phyloP scores from a whole-genome alignment of 441 rosid genomes.

The Geranium incanum region DNA sequence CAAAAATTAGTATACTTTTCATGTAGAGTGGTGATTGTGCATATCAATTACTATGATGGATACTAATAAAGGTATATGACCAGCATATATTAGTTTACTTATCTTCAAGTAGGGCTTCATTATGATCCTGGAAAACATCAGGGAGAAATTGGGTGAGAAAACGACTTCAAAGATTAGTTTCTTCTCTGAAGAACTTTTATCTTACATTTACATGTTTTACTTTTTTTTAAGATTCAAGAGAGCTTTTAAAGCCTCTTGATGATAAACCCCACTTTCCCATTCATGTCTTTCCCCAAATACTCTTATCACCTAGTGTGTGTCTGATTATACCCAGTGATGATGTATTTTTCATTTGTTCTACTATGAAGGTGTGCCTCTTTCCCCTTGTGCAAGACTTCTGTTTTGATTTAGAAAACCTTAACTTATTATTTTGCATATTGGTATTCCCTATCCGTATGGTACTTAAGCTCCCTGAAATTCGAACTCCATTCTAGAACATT shows the following conservation, averaged over 20 bases:
- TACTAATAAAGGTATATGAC: background rate
- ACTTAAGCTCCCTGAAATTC: background rate
- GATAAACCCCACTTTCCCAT: background rate
- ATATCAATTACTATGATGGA: background rate
- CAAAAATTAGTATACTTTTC: background rate
- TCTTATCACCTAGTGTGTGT: background rate
- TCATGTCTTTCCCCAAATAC: background rate
- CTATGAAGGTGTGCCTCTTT: background rate
- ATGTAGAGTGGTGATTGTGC: background rate
- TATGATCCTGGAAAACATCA: background rate
- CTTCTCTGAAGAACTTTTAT: too few relatives aligned
- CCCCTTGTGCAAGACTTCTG: background rate
- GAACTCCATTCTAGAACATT: background rate
- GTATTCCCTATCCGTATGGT: background rate
- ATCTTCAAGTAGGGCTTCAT: background rate
- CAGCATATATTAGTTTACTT: background rate
- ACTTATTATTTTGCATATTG: background rate
- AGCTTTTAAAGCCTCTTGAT: too few relatives aligned
- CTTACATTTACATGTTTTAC: too few relatives aligned
- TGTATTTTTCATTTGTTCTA: background rate
- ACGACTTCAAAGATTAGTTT: too few relatives aligned
- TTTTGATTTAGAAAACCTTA: background rate
- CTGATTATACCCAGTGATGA: background rate
- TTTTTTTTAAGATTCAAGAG: too few relatives aligned
- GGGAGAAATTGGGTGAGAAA: too few relatives aligned